Conservation (phyloP, 1,139 yeast species). For the Schwanniomyces etchellsii region DNA sequence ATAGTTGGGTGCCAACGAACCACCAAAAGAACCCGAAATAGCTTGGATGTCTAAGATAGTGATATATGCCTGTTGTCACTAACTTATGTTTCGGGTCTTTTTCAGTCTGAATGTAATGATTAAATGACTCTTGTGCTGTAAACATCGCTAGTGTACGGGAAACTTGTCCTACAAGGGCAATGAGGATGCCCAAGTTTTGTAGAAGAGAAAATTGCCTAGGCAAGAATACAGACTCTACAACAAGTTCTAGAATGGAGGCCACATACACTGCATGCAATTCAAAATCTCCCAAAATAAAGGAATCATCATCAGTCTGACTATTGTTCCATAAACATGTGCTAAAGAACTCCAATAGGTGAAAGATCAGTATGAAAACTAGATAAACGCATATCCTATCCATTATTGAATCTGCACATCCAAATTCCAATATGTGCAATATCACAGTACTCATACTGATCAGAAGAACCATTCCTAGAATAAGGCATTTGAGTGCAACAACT, state of each 20-base stretch:
- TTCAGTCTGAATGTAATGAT: conserved; percentile 63
- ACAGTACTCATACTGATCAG: conserved; percentile 11
- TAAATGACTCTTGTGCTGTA: conserved; percentile 84
- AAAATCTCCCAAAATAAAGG: conserved; percentile 75
- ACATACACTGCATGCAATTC: conserved; percentile 61
- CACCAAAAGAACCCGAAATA: conserved; percentile 91
- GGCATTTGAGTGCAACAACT: conserved; percentile 28
- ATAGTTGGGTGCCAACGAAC: conserved; percentile 81
- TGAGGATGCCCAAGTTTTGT: conserved; percentile 35
- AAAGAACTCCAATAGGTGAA: conserved; percentile 79
- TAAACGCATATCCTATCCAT: conserved; percentile 27
- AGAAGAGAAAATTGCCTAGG: conserved; percentile 2
- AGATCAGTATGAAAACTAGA: conserved; percentile 46
- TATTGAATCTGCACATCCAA: conserved; percentile 1
- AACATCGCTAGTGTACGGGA: conserved; percentile 75
- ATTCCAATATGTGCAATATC: conserved; percentile 4
- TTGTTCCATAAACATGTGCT: conserved; percentile 73
- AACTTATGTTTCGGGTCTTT: conserved; percentile 54
- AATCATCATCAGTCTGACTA: conserved; percentile 60
- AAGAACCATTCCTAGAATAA: conserved; percentile 23
- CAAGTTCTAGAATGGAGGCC: conserved; percentile 21
- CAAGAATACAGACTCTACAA: conserved; percentile 5
- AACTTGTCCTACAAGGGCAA: conserved; percentile 57
- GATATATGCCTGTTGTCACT: conserved; percentile 71
- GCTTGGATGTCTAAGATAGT: conserved; percentile 73